These are phyloP conservation scores for Geotrichum ghanense DNA, from an alignment of 805 yeast genomes.

Conservation along the genomic window DNA sequence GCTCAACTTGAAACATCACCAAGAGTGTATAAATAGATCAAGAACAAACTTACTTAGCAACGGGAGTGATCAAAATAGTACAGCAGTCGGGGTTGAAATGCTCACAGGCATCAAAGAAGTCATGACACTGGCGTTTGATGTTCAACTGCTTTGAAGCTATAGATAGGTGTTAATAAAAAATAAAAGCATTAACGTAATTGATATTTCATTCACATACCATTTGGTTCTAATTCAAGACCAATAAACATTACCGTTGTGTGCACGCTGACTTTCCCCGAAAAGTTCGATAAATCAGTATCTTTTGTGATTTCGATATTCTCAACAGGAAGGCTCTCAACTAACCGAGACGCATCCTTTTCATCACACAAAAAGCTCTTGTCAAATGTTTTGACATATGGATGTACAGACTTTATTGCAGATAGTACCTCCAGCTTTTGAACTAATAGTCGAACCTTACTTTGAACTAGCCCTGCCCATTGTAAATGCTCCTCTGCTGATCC, in stretches of 20 bases:
- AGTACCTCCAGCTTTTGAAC: constrained; percentile 75
- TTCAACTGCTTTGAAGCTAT: constrained; percentile 45
- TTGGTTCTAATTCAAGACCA: constrained; percentile 53
- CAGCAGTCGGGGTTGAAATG: constrained; percentile 10
- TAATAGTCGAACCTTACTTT: constrained; percentile 68
- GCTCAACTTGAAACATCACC: background rate
- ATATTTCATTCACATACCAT: constrained; percentile 33
- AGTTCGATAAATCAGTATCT: constrained; percentile 18
- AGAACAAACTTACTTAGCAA: background rate
- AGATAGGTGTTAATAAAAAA: constrained; percentile 20
- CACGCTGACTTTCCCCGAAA: constrained; percentile 24
- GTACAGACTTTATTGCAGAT: constrained; percentile 71
- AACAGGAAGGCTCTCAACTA: constrained; percentile 39
- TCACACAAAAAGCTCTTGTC: constrained; percentile 39
- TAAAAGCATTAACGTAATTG: too few species aligned
- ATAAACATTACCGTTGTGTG: constrained; percentile 68
- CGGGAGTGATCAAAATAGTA: background rate
- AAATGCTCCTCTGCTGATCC: constrained; percentile 71
- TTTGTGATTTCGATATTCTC: constrained; percentile 5
- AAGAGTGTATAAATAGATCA: too few species aligned
- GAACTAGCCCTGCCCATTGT: constrained; percentile 90
- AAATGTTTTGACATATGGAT: constrained; percentile 78
- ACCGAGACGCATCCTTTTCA: constrained; percentile 44
- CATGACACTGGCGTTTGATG: constrained; percentile 82
- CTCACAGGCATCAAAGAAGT: constrained; percentile 72